Base-by-base conservation (phyloP, 164 flowering plant species). In the Taxillus chinensis region DNA sequence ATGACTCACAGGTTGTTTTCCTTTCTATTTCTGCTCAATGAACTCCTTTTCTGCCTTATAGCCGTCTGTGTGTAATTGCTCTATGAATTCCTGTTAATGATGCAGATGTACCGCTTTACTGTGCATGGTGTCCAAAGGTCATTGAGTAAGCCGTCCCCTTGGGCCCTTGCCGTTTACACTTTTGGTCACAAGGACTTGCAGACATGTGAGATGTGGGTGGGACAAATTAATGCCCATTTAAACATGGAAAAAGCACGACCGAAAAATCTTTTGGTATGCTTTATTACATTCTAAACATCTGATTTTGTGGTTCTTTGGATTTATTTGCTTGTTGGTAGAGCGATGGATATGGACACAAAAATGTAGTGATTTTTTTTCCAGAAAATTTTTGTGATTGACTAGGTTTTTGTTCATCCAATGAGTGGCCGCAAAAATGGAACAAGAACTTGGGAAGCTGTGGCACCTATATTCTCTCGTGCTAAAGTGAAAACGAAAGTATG, bases 331-430 rank as follows among this genome's bases (percentile, higher is more conserved):
- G 5, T 16, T 63, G 60, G 60, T 41, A 53, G 39, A 13, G 49
- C 39, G 13, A 48, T 48, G 13, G 51, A 48, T 7, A 48, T 48
- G 51, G 13, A 48, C 9, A 48, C 9, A 3, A 54, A 17, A 54
- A 46, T 48, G 55, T 57, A 64, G 62, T 52, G 57, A 62, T 49
- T n/a, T 42, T 38, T 27, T 67, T 65, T 73, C 65, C 60, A 58
- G 61, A 15, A 43, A 57, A 64, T 62, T 17, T 71, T 69, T 72
- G 53, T 71, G 55, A 59, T 66, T 78, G 51, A 41, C 42, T 77
- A 92, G 98, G 88, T 92, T 69, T 88, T 87, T 71, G 83, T 93
- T 63, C 75, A 93, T 74, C 98, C 97, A 62, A 70, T 61, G 69
- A 90, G 98, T 73, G 98, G 98, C 61, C 90, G 85, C 73, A 83